Evolutionary conservation across 1,284 basidiomycete genomes (phyloP), one percentile per base, ranked within the genome.

Genomic region (Amylostereum areolatum): DNA sequence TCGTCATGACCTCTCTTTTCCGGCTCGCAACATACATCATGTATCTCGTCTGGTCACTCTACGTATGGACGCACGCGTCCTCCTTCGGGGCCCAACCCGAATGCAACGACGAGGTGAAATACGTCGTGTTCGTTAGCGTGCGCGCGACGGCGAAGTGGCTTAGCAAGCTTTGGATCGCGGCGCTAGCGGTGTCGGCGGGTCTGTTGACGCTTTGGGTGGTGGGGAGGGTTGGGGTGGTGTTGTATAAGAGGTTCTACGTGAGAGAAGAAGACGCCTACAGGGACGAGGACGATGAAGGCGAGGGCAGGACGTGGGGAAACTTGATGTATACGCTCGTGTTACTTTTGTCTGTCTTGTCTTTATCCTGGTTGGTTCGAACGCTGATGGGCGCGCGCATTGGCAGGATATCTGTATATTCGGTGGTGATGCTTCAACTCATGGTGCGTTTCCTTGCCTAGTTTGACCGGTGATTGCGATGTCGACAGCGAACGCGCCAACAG

Each of bases 131-230:
- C 30, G 4, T 33, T 34, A 35, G 1, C 30, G 18, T 54, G 27
- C 25, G n/a, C 31, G 53, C 53, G 9, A 55, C 54, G 12, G 43
- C 12, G 10, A 28, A 39, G n/a, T 55, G 53, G 53, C 36, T 55
- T 10, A 44, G 34, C 11, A 39, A 2, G 6, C 0, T 54, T 5
- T 55, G 48, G 53, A 54, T 54, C 7, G n/a, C 36, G 40, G 8
- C 6, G 6, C 25, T 49, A 39, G 39, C 41, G 32, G 5, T 36
- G 31, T 43, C 46, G 11, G n/a, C n/a, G n/a, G 39, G 27, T 25
- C 45, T 55, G 31, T 10, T 52, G 10, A 4, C 45, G 6, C 11
- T 3, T 6, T 51, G 41, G 29, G 51, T 8, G 24, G 1, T 3
- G 8, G 33, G 36, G 1, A 43, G 35, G 4, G 7, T 35, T n/a